Evolutionary conservation across 2,329 filamentous ascomycete species (phyloP), one percentile per base, ranked within the genome.

Genomic region (Epichloe typhina): DNA sequence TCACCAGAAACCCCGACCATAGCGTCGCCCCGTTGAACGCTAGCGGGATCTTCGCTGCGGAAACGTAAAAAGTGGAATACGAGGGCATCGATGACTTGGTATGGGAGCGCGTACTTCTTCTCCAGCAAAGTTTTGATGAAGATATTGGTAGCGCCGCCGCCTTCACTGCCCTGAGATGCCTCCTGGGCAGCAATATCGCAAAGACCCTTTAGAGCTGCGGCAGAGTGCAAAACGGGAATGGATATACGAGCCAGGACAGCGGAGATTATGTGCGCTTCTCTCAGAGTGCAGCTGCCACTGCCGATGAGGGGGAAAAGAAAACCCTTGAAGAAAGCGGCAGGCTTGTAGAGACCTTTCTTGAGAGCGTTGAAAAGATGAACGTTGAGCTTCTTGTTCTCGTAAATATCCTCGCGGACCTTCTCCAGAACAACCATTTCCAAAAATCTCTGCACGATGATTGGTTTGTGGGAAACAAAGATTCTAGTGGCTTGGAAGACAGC

Each of bases 1-100:
- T 67, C 69, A 52, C 61, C 67, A 35, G 66, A 62, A 15, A 67
- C 56, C 53, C 65, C 69, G 9, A 73, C 67, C 72, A 82, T 81
- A 31, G 69, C 71, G 50, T 84, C 82, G 2, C 63, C 66, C 3
- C 58, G 59, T 35, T 77, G 72, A 17, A 76, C 73, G 11, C 72
- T 72, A 3, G 75, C 72, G 3, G 81, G 77, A 54, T 86, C 82
- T 26, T 80, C 76, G 49, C 79, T 85, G 36, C 87, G 79, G 72
- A 95, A 96, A 15, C 93, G 84, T 55, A 97, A 68, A 68, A 98
- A 98, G 68, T 98, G 91, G 72, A 97, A 97, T 9, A 98, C 93
- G 2, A 97, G 73, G 2, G 89, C 84, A 60, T 98, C 93, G 47
- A 98, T 83, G 50, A 95, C 91, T 68, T 95, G 91, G 71, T 86